Evolutionary conservation across 73 alveolate genomes (phyloP), one percentile per base, ranked within the genome.

Genomic region (Paramecium biaurelia): DNA sequence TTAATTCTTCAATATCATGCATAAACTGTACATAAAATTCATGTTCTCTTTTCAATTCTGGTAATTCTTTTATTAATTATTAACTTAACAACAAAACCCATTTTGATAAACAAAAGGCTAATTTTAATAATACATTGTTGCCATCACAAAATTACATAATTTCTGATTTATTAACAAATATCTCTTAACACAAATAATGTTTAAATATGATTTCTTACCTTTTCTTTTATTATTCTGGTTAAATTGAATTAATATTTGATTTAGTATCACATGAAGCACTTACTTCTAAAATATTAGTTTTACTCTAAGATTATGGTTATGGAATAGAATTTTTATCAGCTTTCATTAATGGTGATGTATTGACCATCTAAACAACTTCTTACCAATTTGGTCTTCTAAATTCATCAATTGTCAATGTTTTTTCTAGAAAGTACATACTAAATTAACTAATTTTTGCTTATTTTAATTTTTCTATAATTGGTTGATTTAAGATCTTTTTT

Each of bases 301-400:
- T 63, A 32, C 68, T 53, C 32, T 53, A 7, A 7, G 30, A 53
- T 53, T 53, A 20, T 24, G 84, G 23, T 63, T 63, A 10, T 26
- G 84, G 21, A 32, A 14, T 30, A 3, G 24, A 30, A 6, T 21
- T 26, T 63, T 63, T 63, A 63, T 63, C 84, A 26, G 43, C 84
- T n/a, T 79, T 23, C 15, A 32, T 43, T 14, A 79, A 79, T 5
- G 90, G 90, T 6, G 74, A 38, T 7, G 49, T 5, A 14, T 42
- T 30, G 7, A 79, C 20, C 76, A 79, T 79, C 20, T 18, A 24
- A 42, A 30, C 20, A 11, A 79, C 90, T 23, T 79, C 90, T 79
- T 79, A 15, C 90, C 90, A 79, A 43, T 41, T 79, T 1, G 90
- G 90, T 79, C 90, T 79, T 79, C 72, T 41, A 21, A 79, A 79